phyloP scores from a whole-genome alignment of 139 green algal species.

The Picochlorum sp. region DNA sequence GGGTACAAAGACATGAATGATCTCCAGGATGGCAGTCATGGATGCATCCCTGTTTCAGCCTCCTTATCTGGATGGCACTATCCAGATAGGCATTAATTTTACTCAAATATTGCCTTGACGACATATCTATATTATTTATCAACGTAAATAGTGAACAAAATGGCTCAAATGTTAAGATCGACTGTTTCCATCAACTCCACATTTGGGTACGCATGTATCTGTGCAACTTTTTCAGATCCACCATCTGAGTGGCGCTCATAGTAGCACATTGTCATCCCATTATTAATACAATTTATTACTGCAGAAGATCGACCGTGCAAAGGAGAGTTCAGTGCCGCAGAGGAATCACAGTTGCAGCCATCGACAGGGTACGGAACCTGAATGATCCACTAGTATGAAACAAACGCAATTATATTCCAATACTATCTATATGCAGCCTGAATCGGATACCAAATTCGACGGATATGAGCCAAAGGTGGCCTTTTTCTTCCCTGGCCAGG shows the following conservation, averaged over 20 bases:
- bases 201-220: neutral
- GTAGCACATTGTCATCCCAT: neutral
- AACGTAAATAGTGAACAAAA: neutral
- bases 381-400: neutral
- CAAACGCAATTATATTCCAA: neutral
- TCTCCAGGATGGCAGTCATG: too few relatives aligned
- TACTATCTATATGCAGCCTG: constrained; percentile 8
- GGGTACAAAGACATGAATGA: too few relatives aligned
- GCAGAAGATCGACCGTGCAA: neutral
- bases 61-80: too few relatives aligned
- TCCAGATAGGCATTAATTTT: too few relatives aligned
- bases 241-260: neutral
- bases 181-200: constrained; percentile 1
- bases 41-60: too few relatives aligned
- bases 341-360: neutral
- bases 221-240: neutral
- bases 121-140: neutral
- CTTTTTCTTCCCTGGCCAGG: constrained; percentile 95
- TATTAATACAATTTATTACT: neutral
- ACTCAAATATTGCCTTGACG: neutral
- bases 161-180: neutral
- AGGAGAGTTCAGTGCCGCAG: neutral
- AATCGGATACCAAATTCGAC: constrained; percentile 67
- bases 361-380: neutral
- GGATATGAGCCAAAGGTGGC: constrained; percentile 77